phyloP scores from a whole-genome alignment of 176 grass and related monocot genomes.

The Oryza glumipatula region DNA sequence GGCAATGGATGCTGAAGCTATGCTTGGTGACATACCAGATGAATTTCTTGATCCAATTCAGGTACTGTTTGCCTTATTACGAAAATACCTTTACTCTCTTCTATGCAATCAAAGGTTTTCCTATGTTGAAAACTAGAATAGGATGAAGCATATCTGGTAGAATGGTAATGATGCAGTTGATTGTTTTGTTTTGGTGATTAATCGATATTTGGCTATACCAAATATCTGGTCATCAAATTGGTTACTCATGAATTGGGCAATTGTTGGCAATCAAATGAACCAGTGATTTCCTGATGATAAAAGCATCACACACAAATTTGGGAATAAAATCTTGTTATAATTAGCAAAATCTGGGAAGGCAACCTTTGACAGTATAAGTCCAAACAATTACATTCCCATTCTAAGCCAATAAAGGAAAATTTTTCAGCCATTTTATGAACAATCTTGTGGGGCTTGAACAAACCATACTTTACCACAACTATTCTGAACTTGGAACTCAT shows the following conservation, averaged over 20 bases:
- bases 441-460: neutral
- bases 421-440: neutral
- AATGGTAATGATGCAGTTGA: neutral
- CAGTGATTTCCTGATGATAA: too few species aligned
- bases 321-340: too few species aligned
- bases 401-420: neutral
- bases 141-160: neutral
- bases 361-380: too few species aligned
- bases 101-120: neutral
- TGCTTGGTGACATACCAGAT: slow-evolving; percentile 93
- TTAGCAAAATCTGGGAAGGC: too few species aligned
- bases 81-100: neutral
- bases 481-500: neutral
- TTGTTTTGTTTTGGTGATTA: neutral
- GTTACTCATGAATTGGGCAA: too few species aligned
- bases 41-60: slow-evolving; percentile 99
- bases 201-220: neutral
- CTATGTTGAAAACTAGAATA: slow-evolving; percentile 6
- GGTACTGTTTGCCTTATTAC: slow-evolving; percentile 47
- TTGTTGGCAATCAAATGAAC: too few species aligned
- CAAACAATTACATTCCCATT: neutral
- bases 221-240: too few species aligned
- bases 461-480: neutral
- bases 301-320: too few species aligned
- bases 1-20: slow-evolving; percentile 92